Evolutionary conservation across 805 yeast species (phyloP).

Genomic region (Yamadazyma ubonensis): DNA sequence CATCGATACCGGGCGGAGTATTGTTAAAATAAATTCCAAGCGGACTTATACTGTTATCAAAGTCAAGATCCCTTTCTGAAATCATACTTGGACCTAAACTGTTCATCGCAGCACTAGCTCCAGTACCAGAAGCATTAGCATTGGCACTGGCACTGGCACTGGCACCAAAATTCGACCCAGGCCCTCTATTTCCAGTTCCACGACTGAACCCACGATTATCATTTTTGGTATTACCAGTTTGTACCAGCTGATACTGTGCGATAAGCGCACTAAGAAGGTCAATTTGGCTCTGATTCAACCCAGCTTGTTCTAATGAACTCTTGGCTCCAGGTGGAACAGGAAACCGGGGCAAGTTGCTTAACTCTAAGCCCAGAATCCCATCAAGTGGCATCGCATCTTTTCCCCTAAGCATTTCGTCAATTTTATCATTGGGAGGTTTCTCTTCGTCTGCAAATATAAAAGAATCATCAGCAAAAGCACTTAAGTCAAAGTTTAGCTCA

Average conservation of each 20-base stretch:
- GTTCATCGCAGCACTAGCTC: not conserved
- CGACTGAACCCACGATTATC: not conserved
- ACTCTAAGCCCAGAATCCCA: constrained; percentile 4
- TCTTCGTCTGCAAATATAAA: constrained; percentile 83
- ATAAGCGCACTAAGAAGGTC: constrained; percentile 71
- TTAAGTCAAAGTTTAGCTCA: constrained; percentile 52
- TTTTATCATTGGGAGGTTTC: constrained; percentile 45
- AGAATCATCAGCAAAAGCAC: constrained; percentile 80
- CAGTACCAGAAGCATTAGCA: not conserved
- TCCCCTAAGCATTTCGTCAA: constrained; percentile 10
- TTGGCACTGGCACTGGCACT: not conserved
- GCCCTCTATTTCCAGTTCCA: not conserved
- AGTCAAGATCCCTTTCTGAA: not conserved
- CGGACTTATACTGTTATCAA: constrained; percentile 3
- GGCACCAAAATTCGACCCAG: too few species aligned
- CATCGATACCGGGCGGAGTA: not conserved
- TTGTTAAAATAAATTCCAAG: constrained; percentile 2
- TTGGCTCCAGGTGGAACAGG: constrained; percentile 75
- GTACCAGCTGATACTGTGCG: constrained; percentile 57
- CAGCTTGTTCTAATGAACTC: constrained; percentile 60
- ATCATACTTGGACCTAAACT: not conserved
- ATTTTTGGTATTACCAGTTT: not conserved
- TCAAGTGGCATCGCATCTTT: not conserved
- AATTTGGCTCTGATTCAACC: constrained; percentile 66
- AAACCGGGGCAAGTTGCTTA: constrained; percentile 50